Evolutionary conservation across 2,329 filamentous ascomycete genomes (phyloP).

Genomic region (Boeremia lycopersici): DNA sequence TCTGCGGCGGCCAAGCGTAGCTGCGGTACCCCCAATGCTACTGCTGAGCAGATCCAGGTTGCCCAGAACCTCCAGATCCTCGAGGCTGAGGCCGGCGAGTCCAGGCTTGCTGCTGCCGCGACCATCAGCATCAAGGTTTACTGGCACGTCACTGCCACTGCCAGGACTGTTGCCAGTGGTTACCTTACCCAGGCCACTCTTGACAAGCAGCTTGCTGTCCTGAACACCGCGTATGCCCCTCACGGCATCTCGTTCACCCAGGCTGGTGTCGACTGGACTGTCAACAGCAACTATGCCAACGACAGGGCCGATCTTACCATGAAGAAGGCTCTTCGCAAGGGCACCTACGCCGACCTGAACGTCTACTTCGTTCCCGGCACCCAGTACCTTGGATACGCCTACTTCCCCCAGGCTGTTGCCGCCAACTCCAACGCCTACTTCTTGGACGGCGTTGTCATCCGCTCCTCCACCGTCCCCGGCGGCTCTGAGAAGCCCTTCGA

Average conservation of each 20-base stretch:
- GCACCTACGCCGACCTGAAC: slow-evolving; percentile 35
- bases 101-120: slow-evolving; percentile 22
- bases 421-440: slow-evolving; percentile 20
- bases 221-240: slow-evolving; percentile 20
- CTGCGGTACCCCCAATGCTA: slow-evolving; percentile 24
- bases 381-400: slow-evolving; percentile 13
- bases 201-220: slow-evolving; percentile 16
- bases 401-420: slow-evolving; percentile 21
- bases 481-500: slow-evolving; percentile 17
- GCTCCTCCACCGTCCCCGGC: slow-evolving; percentile 29
- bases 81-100: slow-evolving; percentile 16
- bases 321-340: slow-evolving; percentile 25
- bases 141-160: slow-evolving; percentile 43
- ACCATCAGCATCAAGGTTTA: slow-evolving; percentile 38
- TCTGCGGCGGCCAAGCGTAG: slow-evolving; percentile 14
- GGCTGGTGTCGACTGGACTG: slow-evolving; percentile 19
- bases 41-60: slow-evolving; percentile 18
- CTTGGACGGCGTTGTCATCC: slow-evolving; percentile 30
- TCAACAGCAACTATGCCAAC: slow-evolving; percentile 19
- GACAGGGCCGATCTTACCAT: slow-evolving; percentile 15
- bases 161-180: slow-evolving; percentile 15
- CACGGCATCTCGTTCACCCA: slow-evolving; percentile 23
- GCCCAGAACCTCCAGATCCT: slow-evolving; percentile 20
- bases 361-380: slow-evolving; percentile 30
- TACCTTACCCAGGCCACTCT: slow-evolving; percentile 18